phyloP scores from a whole-genome alignment of 1,284 basidiomycete species.

The Cryptococcus amylolentus region DNA sequence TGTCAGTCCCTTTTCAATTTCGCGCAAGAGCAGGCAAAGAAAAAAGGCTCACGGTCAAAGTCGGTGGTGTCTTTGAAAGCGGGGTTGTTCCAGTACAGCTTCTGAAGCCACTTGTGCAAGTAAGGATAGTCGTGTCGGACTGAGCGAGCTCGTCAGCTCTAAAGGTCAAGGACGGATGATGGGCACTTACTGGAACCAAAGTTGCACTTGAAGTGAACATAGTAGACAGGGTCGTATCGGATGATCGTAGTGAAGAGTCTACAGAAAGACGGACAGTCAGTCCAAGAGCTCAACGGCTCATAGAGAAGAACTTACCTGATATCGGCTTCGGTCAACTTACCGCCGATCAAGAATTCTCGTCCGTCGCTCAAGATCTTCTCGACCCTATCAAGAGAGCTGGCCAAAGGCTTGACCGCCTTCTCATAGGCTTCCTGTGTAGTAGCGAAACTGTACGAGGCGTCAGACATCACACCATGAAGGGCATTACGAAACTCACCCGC shows the following conservation, averaged over 20 bases:
- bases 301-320: constrained; percentile 50
- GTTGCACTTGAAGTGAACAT: constrained; percentile 93
- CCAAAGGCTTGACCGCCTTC: constrained; percentile 65
- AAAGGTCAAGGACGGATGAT: neutral
- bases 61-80: constrained; percentile 86
- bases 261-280: neutral
- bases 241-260: constrained; percentile 88
- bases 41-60: constrained; percentile 57
- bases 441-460: constrained; percentile 68
- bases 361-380: constrained; percentile 70
- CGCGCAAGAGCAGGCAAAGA: neutral
- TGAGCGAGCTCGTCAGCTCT: neutral
- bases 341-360: constrained; percentile 78
- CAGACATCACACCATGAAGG: no score
- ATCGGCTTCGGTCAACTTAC: constrained; percentile 84
- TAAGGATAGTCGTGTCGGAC: constrained; percentile 70
- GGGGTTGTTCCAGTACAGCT: constrained; percentile 84
- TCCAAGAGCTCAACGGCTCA: constrained; percentile 7
- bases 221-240: constrained; percentile 79
- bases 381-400: constrained; percentile 72
- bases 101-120: constrained; percentile 76
- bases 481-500: no score
- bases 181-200: constrained; percentile 56
- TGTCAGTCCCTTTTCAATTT: constrained; percentile 1
- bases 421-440: constrained; percentile 77